Evolutionary conservation across 2,329 filamentous ascomycete species (phyloP).

Genomic region (Niveomyces coronatus): DNA sequence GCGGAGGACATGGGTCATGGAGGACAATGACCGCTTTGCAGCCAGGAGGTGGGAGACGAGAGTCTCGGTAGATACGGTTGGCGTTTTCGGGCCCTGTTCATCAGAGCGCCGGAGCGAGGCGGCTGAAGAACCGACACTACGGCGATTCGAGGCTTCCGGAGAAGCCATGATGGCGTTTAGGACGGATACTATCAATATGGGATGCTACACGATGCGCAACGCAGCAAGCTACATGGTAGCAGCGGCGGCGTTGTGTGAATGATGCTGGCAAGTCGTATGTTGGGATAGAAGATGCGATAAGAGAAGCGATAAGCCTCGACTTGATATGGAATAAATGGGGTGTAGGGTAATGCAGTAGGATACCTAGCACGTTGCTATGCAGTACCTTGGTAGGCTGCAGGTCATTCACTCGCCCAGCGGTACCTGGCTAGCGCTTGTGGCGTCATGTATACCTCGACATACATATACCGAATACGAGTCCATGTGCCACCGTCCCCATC

Average conservation of each 20-base stretch:
- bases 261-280: background rate
- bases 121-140: conserved; percentile 26
- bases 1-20: conserved; percentile 71
- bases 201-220: background rate
- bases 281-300: conserved; percentile 4
- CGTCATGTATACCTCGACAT: no score
- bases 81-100: conserved; percentile 8
- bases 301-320: conserved; percentile 8
- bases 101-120: conserved; percentile 19
- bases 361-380: no score
- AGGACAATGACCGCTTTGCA: conserved; percentile 78
- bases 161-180: conserved; percentile 24
- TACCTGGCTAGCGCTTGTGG: no score
- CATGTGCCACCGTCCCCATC: no score
- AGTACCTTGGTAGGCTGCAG: no score
- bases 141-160: conserved; percentile 24
- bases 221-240: conserved; percentile 7
- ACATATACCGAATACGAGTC: no score
- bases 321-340: no score
- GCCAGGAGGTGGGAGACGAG: conserved; percentile 77
- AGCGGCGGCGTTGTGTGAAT: conserved; percentile 1
- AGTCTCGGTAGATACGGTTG: conserved; percentile 49
- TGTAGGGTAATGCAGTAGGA: no score
- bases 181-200: background rate
- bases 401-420: no score